Conservation (phyloP, 2,329 filamentous ascomycete species). For the Nothopassalora personata region DNA sequence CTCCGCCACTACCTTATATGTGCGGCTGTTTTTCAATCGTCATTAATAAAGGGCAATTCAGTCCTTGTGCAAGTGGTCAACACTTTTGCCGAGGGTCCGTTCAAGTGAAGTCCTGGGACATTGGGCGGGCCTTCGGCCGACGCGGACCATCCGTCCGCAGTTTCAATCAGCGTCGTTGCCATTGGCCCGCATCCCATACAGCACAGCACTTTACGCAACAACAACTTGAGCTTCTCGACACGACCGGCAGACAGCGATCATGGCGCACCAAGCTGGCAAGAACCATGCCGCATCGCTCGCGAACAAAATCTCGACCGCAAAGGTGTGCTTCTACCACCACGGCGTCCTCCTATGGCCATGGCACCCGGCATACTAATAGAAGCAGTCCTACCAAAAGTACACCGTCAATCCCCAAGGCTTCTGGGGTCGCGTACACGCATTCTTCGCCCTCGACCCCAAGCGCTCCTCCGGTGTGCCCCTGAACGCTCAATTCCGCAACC, state of each 20-base stretch:
- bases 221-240: not conserved
- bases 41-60: too few relatives aligned
- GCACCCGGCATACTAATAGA: constrained; percentile 3
- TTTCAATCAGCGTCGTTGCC: constrained; percentile 6
- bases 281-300: constrained; percentile 13
- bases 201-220: constrained; percentile 3
- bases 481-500: constrained; percentile 88
- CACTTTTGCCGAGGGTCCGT: not conserved
- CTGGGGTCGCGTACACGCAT: constrained; percentile 76
- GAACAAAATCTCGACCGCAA: constrained; percentile 16
- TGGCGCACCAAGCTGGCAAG: constrained; percentile 19
- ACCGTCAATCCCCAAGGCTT: constrained; percentile 83
- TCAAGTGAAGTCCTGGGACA: not conserved
- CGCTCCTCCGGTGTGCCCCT: constrained; percentile 89
- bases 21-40: too few relatives aligned
- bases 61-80: too few relatives aligned
- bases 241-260: constrained; percentile 1
- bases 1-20: too few relatives aligned
- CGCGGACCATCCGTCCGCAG: not conserved
- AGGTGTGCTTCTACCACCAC: constrained; percentile 10
- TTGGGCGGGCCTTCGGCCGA: not conserved
- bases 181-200: constrained; percentile 7
- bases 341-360: not conserved
- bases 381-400: constrained; percentile 67
- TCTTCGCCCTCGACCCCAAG: constrained; percentile 75